Base-by-base conservation (phyloP, 2,329 filamentous ascomycete genomes). In the Pezicula neosporulosa region DNA sequence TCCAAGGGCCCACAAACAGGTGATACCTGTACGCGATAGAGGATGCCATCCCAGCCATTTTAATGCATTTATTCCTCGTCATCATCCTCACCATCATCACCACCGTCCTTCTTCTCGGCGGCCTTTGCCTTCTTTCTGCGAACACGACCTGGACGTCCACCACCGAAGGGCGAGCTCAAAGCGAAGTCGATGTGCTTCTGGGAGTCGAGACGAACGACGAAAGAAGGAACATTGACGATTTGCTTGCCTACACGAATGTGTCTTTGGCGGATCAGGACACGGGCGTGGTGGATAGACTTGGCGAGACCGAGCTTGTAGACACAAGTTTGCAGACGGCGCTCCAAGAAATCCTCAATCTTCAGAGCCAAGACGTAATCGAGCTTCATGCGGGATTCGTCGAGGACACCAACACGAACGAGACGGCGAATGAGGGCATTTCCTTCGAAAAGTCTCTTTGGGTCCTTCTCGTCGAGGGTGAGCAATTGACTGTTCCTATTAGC, bases 171-270 rank as follows among this genome's bases (percentile, higher is more conserved):
- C 73, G 93, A 97, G 78, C 87, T 95, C 63, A 99, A 86, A 60
- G 94, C 84, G 76, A 99, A 97, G 84, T 99, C 94, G 70, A 99
- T 97, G 88, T 99, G 94, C 90, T 99, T 99, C 87, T 99, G 94
- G 70, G 92, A 97, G 84, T 99, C 94, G 72, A 99, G 90, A 80
- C 94, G 94, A 77, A 99, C 94, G 74, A 99, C 88, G 88, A 96
- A 99, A 51, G 93, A 97, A 63, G 94, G 94, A 56, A 99, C 94
- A 80, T 99, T 99, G 85, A 99, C 94, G 74, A 99, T 97, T 85
- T 99, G 94, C 90, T 99, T 99, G 80, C 94, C 94, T 73, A 99
- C 94, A 73, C 92, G 94, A 81, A 99, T 99, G 85, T 99, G 94
- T 73, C 94, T 89, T 85, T 99, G 94, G 76, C 90, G 91, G 83